phyloP scores from a whole-genome alignment of 441 rosid species.

The Mallotus japonicus region DNA sequence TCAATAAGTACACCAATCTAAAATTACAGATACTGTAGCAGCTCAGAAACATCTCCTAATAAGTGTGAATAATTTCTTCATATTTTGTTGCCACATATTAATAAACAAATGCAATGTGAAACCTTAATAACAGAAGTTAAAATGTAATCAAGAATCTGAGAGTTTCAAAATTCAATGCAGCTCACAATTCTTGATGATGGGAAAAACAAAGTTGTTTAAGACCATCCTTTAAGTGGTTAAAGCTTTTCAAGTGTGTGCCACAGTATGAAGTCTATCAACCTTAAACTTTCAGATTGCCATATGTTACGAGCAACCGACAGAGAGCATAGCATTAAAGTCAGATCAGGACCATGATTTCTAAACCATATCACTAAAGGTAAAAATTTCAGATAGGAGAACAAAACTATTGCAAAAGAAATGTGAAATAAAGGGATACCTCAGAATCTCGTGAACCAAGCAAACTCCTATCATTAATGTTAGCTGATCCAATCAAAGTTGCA shows the following conservation, averaged over 20 bases:
- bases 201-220: neutral
- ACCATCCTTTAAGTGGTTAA: neutral
- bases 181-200: neutral
- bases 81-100: neutral
- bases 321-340: neutral
- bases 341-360: neutral
- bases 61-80: neutral
- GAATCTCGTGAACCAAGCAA: conserved; percentile 99
- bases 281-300: neutral
- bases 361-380: neutral
- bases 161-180: neutral
- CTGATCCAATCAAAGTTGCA: conserved; percentile 79
- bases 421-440: conserved; percentile 55
- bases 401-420: neutral
- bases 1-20: conserved; percentile 90
- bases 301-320: neutral
- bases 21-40: conserved; percentile 16
- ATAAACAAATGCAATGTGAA: neutral
- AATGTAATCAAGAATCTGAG: neutral
- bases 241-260: neutral
- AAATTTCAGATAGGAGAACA: neutral
- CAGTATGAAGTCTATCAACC: neutral
- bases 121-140: neutral
- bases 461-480: conserved; percentile 96
- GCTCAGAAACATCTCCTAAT: neutral